Base-by-base conservation (phyloP, 305 asterid genomes). In the Solanum aculeatissimum region DNA sequence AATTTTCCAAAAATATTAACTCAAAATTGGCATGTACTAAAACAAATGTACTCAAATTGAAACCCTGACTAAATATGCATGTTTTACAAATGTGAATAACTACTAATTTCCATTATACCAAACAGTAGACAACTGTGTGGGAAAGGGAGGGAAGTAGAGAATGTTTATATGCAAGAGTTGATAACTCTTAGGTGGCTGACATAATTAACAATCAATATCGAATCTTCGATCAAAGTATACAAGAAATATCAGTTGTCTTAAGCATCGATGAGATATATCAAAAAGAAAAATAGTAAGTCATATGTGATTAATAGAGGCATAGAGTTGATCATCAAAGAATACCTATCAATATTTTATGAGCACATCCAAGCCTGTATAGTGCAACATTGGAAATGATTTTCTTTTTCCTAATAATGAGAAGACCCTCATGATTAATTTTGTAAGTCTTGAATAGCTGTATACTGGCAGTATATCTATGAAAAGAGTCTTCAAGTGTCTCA, bases 401-500 rank as follows among this genome's bases (percentile, higher is more conserved):
- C 27, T 91, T 87, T 72, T 93, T 85, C 89, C 79, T 91, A 8
- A 89, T 70, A 62, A 90, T 92, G 16, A 96, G 95, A 65, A 92
- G 89, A 49, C 99, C 99, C 87, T 95, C 97, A 1, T 96, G 97
- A 78, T 89, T 86, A 83, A 82, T 91, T 83, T 91, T 92, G 72
- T 86, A 81, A 2, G 92, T 86, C 15, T 89, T 89, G 80, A 96
- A 96, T 21, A 95, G 91, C 27, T 96, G 94, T 84, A 91, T 95
- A 86, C 90, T 92, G 11, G 86, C 89, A 78, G 92, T 93, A 69
- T 94, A 96, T 86, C 95, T 96, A 29, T 94, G 91, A 87, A 94
- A 96, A 10, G 98, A 95, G 87, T 96, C 99, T 13, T 98, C 97
- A 38, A 93, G 92, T 53, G 97, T 93, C 92, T 95, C 99, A 49